Percentiles rank a stretch among this genome's conserved stretches.
These are phyloP conservation scores for Neospora caninum DNA, from an alignment of 169 alveolate genomes.

Conservation along the genomic window DNA sequence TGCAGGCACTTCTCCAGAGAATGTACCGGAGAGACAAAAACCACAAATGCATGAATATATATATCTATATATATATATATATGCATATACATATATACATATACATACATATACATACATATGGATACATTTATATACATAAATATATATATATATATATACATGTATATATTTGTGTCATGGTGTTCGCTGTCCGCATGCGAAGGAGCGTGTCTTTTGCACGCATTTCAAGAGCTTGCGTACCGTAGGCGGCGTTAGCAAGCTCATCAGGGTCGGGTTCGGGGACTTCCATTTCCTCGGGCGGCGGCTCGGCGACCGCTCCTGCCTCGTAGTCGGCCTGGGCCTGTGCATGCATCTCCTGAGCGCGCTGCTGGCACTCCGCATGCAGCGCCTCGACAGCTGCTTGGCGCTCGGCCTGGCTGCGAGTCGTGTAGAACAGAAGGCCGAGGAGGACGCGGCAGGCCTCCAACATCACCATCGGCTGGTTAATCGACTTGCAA, in stretches of 20 bases:
- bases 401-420: conserved; percentile 66
- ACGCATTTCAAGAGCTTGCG: too few species aligned
- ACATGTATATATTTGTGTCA: too few species aligned
- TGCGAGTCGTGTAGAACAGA: conserved; percentile 55
- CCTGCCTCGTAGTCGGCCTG: conserved; percentile 48
- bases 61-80: neutral
- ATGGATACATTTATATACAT: neutral
- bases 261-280: conserved; percentile 68
- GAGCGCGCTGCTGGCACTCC: conserved; percentile 45
- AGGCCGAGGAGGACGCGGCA: conserved; percentile 69
- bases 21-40: too few species aligned
- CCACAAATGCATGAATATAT: neutral
- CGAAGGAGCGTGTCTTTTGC: too few species aligned
- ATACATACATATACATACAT: neutral
- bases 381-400: conserved; percentile 67
- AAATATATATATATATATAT: too few species aligned
- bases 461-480: conserved; percentile 88
- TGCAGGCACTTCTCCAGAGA: too few species aligned
- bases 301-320: neutral
- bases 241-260: conserved; percentile 68
- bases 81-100: neutral
- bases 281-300: conserved; percentile 48
- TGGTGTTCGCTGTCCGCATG: too few species aligned
- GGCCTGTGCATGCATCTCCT: conserved; percentile 42
- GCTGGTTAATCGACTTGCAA: conserved; percentile 83